Conservation (phyloP, 2,329 filamentous ascomycete species). For the Microcyclospora pomicola region DNA sequence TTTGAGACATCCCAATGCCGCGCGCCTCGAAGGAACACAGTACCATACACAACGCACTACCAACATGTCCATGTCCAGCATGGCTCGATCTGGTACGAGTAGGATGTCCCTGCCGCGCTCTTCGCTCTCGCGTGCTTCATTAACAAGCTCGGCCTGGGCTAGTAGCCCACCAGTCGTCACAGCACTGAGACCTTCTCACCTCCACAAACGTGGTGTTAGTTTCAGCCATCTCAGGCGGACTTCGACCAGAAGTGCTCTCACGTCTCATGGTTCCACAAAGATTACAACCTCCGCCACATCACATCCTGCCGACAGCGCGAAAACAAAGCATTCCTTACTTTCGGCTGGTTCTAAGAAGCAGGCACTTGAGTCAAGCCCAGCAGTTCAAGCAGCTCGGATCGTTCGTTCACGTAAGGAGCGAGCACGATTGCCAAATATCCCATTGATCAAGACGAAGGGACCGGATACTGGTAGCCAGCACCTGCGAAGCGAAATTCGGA, state of each 20-base stretch:
- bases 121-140: conserved; percentile 26
- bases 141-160: conserved; percentile 33
- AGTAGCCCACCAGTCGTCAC: conserved; percentile 34
- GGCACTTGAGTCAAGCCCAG: conserved; percentile 17
- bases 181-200: conserved; percentile 36
- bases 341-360: conserved; percentile 11
- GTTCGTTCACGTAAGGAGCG: conserved; percentile 24
- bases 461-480: conserved; percentile 33
- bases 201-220: conserved; percentile 47
- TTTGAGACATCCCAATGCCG: conserved; percentile 28
- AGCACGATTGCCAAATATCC: conserved; percentile 12
- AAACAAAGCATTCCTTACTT: conserved; percentile 7
- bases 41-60: conserved; percentile 14
- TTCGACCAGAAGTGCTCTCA: conserved; percentile 29
- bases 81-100: conserved; percentile 18
- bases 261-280: conserved; percentile 18
- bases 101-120: conserved; percentile 21
- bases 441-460: conserved; percentile 24
- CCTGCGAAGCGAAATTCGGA: conserved; percentile 64
- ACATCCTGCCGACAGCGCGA: conserved; percentile 13
- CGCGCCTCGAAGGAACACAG: conserved; percentile 27
- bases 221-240: conserved; percentile 43
- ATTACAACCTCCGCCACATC: conserved; percentile 13
- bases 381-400: conserved; percentile 15
- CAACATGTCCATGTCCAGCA: conserved; percentile 22